Base-by-base conservation (phyloP, 2,329 filamentous ascomycete genomes). In the Clonostachys chloroleuca region DNA sequence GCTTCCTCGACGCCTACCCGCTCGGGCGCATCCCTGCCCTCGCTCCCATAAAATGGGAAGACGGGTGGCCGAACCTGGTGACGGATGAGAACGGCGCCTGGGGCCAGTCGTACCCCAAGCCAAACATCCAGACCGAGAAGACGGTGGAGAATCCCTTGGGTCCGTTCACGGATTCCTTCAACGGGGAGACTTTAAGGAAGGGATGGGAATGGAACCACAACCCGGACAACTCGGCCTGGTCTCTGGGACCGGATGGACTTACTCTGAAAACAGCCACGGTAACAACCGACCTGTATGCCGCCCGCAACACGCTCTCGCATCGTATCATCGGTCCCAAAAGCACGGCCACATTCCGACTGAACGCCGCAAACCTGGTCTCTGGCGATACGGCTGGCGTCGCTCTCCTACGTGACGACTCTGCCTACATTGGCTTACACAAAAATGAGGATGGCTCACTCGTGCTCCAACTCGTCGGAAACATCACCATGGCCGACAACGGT, bases 181-280 rank as follows among this genome's bases (percentile, higher is more conserved):
- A 50, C 0, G 72, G 70, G 1, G 51, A 62, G 0, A 50, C 58
- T 1, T 60, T 81, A 1, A 58, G 66, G 9, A 63, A 66, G 0
- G 62, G 72, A 16, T 82, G 77, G 76, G 77, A 82, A 56, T 83
- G 77, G 77, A 83, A 82, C 56, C 78, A 82, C 54, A 81, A 82
- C 56, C 78, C 79, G 0, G 75, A 82, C 50, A 68, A 62, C 13
- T 61, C 56, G 5, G 73, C 70, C 24, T 82, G 62, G 58, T 57
- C 57, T 12, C 63, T 78, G 8, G 58, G 66, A 24, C 16, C 42
- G 4, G 49, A 44, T 12, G 55, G 57, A 2, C 54, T 81, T 3
- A 65, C 62, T 0, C 62, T 81, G 2, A 62, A 58, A 24, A 73
- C 77, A 2, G 74, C 70, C 3, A 75, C 71, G 0, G 66, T 79